phyloP scores from a whole-genome alignment of 179 eudicot genomes.

The Pouteria campechiana region DNA sequence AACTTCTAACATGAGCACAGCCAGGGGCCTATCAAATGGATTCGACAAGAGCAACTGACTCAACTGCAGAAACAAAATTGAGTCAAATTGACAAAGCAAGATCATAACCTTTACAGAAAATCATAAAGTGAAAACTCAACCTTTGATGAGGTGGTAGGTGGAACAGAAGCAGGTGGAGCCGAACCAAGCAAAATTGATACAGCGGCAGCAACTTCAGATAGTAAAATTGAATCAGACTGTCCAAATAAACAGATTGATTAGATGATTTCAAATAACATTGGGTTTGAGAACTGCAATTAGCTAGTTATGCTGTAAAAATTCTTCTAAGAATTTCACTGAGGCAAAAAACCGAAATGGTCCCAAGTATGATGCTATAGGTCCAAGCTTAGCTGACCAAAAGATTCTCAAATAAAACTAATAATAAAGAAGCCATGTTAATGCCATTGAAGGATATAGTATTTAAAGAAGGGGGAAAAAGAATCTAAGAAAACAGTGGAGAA shows the following conservation, averaged over 20 bases:
- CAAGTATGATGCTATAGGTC: not conserved
- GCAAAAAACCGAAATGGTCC: not conserved
- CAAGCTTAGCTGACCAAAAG: not conserved
- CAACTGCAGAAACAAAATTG: constrained; percentile 45
- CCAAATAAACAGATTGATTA: constrained; percentile 2
- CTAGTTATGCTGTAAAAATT: too few relatives aligned
- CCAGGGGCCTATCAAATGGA: constrained; percentile 87
- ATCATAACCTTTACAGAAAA: not conserved
- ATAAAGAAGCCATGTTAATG: not conserved
- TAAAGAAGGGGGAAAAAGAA: too few relatives aligned
- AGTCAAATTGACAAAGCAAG: not conserved
- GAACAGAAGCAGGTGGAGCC: constrained; percentile 61
- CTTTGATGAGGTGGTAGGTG: constrained; percentile 68
- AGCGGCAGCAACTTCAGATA: constrained; percentile 68
- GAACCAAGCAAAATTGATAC: constrained; percentile 81
- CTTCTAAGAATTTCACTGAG: not conserved
- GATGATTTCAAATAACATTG: not conserved
- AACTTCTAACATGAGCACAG: constrained; percentile 64
- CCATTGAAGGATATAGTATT: too few relatives aligned
- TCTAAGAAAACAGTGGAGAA: too few relatives aligned
- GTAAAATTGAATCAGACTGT: constrained; percentile 48
- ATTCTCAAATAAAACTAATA: not conserved
- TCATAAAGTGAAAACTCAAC: constrained; percentile 9
- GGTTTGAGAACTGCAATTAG: too few relatives aligned
- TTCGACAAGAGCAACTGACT: constrained; percentile 74